Base-by-base conservation (phyloP, 805 yeast genomes). In the Barnettozyma pratensis region DNA sequence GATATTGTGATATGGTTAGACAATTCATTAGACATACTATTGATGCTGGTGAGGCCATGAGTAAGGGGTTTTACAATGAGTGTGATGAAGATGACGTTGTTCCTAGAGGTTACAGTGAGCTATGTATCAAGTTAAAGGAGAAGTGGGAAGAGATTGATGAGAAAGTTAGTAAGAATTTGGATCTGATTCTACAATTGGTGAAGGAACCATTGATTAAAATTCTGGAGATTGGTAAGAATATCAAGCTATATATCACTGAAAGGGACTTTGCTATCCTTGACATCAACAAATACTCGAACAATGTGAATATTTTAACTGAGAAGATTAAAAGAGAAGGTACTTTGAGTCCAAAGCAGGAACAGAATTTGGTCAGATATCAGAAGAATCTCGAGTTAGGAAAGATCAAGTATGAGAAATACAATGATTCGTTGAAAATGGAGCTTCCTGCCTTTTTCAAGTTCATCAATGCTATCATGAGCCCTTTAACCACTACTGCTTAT, bases 381-480 rank as follows among this genome's bases (percentile, higher is more conserved):
- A 62, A 61, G 50, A 61, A 60, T 45, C 40, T 62, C 30, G 67
- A 59, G 50, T 59, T 57, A 46, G 64, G 55, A 52, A 67, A 53
- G 48, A 65, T 49, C 58, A 72, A 57, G 43, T 77, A 72, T 54
- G 71, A 72, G 2, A 42, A 50, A 9, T 51, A 69, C 35, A 76
- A 78, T 56, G 51, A 56, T 5, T 44, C 54, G 4, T 63, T 80
- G 51, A 76, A 76, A 48, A 49, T 48, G 31, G 85, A 79, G 39
- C 55, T 81, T 1, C 83, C 84, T 0, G 43, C 51, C 4, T 73
- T 77, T 42, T 66, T 73, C 47, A 48, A 61, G 6, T 58, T 73
- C 9, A 60, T 72, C 0, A 49, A 62, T 4, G 42, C 55, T 11
- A 56, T 73, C 27, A 56, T 71, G 37, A 57, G 60, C 27, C 70